These are phyloP conservation scores for Fragilariopsis cylindrus DNA, from an alignment of 108 stramenopile genomes.

Conservation along the genomic window DNA sequence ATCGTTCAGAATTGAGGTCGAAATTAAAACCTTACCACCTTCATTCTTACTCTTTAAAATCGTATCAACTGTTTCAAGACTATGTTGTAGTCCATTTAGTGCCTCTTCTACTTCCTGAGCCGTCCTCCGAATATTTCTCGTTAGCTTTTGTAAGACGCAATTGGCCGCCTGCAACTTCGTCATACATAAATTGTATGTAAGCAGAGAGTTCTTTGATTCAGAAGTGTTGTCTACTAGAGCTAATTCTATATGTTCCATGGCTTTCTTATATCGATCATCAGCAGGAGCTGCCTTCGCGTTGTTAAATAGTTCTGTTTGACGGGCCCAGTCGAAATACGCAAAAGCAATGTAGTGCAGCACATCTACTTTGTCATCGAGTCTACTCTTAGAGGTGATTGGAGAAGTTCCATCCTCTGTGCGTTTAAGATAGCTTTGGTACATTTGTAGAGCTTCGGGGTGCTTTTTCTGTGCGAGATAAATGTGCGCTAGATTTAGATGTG, in stretches of 20 bases:
- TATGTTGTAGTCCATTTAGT: conserved; percentile 72
- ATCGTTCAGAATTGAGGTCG: conserved; percentile 68
- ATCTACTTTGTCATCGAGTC: conserved; percentile 77
- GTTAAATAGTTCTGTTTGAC: conserved; percentile 81
- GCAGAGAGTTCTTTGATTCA: conserved; percentile 55
- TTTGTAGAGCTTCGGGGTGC: conserved; percentile 85
- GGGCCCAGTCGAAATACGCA: conserved; percentile 89
- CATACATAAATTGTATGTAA: conserved; percentile 84
- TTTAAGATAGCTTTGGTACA: conserved; percentile 88
- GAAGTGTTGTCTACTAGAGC: conserved; percentile 56
- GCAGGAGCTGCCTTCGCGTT: conserved; percentile 85
- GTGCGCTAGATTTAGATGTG: conserved; percentile 84
- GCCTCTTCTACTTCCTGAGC: conserved; percentile 80
- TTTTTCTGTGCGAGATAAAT: conserved; percentile 85
- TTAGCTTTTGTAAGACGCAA: conserved; percentile 81
- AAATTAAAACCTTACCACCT: conserved; percentile 68
- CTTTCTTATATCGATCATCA: conserved; percentile 81
- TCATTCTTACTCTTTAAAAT: conserved; percentile 74
- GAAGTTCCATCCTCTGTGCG: conserved; percentile 66
- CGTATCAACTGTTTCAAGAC: conserved; percentile 68
- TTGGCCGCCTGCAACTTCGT: conserved; percentile 82
- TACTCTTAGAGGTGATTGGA: conserved; percentile 74
- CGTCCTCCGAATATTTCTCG: conserved; percentile 79
- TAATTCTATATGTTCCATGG: conserved; percentile 71
- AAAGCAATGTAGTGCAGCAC: conserved; percentile 84